phyloP scores from a whole-genome alignment of 2,329 filamentous ascomycete genomes.

The Beauveria caledonica region DNA sequence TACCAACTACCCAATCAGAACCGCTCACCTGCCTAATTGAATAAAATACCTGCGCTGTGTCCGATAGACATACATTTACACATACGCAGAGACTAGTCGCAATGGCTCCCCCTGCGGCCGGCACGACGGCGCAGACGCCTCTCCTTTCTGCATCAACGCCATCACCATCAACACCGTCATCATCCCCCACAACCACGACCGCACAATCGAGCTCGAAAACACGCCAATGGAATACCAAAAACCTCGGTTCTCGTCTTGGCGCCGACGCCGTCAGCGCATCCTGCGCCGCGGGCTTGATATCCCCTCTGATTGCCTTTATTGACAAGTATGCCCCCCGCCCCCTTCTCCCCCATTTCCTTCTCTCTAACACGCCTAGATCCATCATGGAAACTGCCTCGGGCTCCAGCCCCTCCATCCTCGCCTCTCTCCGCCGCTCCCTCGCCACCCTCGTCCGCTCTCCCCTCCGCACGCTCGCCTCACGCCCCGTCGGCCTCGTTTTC shows the following conservation, averaged over 20 bases:
- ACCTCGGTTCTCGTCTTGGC: slow-evolving; percentile 57
- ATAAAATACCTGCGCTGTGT: neutral
- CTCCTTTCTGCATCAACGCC: neutral
- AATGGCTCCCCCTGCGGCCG: neutral
- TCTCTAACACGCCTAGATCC: slow-evolving; percentile 37
- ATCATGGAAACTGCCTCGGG: slow-evolving; percentile 80
- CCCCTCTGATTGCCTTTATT: slow-evolving; percentile 79
- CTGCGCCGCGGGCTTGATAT: slow-evolving; percentile 66
- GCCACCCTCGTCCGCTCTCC: slow-evolving; percentile 49
- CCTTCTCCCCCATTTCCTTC: slow-evolving; percentile 1
- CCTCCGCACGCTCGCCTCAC: slow-evolving; percentile 52
- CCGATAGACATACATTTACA: neutral
- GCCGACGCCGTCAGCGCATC: slow-evolving; percentile 63
- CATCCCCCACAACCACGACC: neutral
- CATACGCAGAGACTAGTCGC: neutral
- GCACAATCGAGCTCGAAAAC: neutral
- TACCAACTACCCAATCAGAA: too few species aligned
- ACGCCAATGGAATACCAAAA: slow-evolving; percentile 63
- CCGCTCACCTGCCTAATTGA: too few species aligned
- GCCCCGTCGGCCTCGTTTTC: slow-evolving; percentile 61
- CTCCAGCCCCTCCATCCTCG: slow-evolving; percentile 43
- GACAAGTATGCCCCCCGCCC: slow-evolving; percentile 58
- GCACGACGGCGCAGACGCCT: neutral
- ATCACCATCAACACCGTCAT: neutral
- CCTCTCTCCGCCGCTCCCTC: slow-evolving; percentile 53